These are phyloP conservation scores for Wallemia ichthyophaga DNA, from an alignment of 1,284 basidiomycete species.

Conservation along the genomic window DNA sequence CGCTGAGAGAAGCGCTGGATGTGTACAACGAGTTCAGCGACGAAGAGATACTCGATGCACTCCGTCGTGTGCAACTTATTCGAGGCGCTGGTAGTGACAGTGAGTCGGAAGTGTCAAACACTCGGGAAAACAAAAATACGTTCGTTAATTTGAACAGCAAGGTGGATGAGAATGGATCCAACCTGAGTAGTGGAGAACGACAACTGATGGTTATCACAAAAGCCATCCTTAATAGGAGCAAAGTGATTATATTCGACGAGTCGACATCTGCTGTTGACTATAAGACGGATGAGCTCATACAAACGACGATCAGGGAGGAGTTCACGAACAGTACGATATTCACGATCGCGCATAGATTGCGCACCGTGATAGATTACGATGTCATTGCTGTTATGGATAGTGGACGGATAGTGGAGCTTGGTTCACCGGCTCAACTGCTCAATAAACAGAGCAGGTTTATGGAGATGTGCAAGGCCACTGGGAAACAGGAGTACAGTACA, in stretches of 20 bases:
- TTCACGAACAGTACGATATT: constrained; percentile 11
- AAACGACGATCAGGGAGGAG: constrained; percentile 39
- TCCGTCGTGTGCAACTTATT: constrained; percentile 61
- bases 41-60: constrained; percentile 52
- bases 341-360: constrained; percentile 32
- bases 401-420: constrained; percentile 45
- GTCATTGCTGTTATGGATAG: constrained; percentile 21
- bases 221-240: constrained; percentile 42
- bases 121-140: constrained; percentile 23
- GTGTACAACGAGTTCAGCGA: constrained; percentile 71
- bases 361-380: constrained; percentile 31
- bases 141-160: constrained; percentile 12
- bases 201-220: constrained; percentile 41
- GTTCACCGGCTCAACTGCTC: constrained; percentile 37
- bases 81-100: constrained; percentile 18
- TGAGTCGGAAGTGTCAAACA: constrained; percentile 16
- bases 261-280: constrained; percentile 28
- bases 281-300: constrained; percentile 36
- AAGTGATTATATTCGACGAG: constrained; percentile 49
- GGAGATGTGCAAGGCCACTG: constrained; percentile 45
- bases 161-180: not conserved
- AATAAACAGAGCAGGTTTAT: constrained; percentile 21
- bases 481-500: constrained; percentile 41
- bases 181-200: constrained; percentile 16
- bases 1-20: constrained; percentile 58